Conservation (phyloP, 805 yeast species). For the Yamadazyma scolyti region DNA sequence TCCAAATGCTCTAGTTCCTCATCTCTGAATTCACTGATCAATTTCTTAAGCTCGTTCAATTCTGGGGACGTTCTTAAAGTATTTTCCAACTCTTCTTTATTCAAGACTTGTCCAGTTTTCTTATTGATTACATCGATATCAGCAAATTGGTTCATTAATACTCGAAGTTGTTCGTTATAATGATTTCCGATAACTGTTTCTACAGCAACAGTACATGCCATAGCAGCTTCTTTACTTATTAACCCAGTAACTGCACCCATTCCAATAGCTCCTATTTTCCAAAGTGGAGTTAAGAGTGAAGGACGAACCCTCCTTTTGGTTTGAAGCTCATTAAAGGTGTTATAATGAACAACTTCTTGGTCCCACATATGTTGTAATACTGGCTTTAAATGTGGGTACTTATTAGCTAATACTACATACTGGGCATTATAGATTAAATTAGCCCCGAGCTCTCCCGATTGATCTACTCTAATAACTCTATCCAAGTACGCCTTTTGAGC, state of each 20-base stretch:
- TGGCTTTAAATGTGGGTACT: slow-evolving; percentile 73
- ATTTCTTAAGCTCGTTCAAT: slow-evolving; percentile 51
- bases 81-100: slow-evolving; percentile 17
- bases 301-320: slow-evolving; percentile 81
- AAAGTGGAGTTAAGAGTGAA: slow-evolving; percentile 82
- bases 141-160: slow-evolving; percentile 63
- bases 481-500: slow-evolving; percentile 73
- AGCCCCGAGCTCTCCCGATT: slow-evolving; percentile 98
- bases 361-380: slow-evolving; percentile 96
- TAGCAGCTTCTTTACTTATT: slow-evolving; percentile 91
- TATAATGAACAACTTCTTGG: slow-evolving; percentile 88
- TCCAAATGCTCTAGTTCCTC: slow-evolving; percentile 94
- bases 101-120: slow-evolving; percentile 26
- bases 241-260: slow-evolving; percentile 86
- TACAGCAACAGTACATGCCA: slow-evolving; percentile 99
- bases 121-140: slow-evolving; percentile 41
- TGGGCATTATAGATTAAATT: slow-evolving; percentile 92
- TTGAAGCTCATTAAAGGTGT: slow-evolving; percentile 79
- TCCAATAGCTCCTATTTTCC: slow-evolving; percentile 88
- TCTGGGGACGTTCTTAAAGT: slow-evolving; percentile 47
- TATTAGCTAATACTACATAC: slow-evolving; percentile 65
- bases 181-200: slow-evolving; percentile 98
- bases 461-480: slow-evolving; percentile 84
- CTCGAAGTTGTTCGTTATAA: slow-evolving; percentile 84
- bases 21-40: slow-evolving; percentile 78